phyloP scores from a whole-genome alignment of 1,284 basidiomycete genomes.

The Rhodotorula sp. region DNA sequence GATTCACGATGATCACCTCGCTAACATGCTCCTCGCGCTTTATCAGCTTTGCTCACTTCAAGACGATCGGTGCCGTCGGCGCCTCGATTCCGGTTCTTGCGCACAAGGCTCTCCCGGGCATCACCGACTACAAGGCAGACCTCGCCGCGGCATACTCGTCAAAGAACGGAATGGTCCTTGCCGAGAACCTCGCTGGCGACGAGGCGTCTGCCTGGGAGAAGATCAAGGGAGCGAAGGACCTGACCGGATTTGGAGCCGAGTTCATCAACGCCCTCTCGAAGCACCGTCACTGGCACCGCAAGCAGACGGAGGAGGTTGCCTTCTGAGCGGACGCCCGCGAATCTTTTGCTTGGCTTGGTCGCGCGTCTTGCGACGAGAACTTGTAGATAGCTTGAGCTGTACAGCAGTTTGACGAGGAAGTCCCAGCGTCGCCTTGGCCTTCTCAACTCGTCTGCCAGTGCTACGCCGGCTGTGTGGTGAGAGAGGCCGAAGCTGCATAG shows the following conservation, averaged over 20 bases:
- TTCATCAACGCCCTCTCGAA: conserved; percentile 39
- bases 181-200: conserved; percentile 37
- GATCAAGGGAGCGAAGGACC: conserved; percentile 34
- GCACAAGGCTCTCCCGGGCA: conserved; percentile 40
- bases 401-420: no score
- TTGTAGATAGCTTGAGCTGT: not conserved
- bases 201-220: conserved; percentile 40
- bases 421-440: no score
- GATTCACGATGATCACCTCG: no score
- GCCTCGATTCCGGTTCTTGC: conserved; percentile 37
- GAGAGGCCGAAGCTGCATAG: no score
- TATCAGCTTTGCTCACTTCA: conserved; percentile 6
- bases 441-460: not conserved
- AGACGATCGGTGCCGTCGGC: conserved; percentile 41
- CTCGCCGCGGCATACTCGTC: conserved; percentile 28
- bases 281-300: conserved; percentile 41
- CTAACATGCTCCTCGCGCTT: not conserved
- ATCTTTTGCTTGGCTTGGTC: not conserved
- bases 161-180: conserved; percentile 43
- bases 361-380: not conserved
- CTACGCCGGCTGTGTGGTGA: no score
- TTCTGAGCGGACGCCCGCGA: conserved; percentile 11
- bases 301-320: conserved; percentile 22
- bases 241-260: conserved; percentile 37
- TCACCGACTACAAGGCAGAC: conserved; percentile 40